Conservation (phyloP, 805 yeast species). For the Ogataea pini region DNA sequence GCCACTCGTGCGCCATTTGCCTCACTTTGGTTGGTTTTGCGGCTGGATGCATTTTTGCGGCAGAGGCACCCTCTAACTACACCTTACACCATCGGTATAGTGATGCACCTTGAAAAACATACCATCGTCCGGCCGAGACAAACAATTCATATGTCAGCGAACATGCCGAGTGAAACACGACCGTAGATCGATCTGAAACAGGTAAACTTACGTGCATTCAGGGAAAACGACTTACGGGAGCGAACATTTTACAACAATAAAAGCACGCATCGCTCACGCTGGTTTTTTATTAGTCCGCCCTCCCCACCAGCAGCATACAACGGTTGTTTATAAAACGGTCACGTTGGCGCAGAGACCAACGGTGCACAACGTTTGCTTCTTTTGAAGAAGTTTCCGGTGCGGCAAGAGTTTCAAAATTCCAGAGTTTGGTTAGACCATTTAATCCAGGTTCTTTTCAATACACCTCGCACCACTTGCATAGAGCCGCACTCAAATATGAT, state of each 20-base stretch:
- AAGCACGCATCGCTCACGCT: not conserved
- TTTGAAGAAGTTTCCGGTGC: not conserved
- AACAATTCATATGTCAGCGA: constrained; percentile 2
- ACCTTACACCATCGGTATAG: constrained; percentile 2
- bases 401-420: not conserved
- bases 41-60: not conserved
- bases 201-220: constrained; percentile 5
- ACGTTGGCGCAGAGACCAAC: not conserved
- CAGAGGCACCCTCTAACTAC: not conserved
- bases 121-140: constrained; percentile 2
- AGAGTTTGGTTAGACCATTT: too few species aligned
- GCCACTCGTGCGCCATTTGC: too few species aligned
- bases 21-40: too few species aligned
- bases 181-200: constrained; percentile 5
- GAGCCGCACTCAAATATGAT: not conserved
- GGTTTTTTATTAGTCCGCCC: not conserved
- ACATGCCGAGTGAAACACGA: constrained; percentile 1
- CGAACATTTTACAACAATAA: constrained; percentile 2
- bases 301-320: not conserved
- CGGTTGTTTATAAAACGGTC: constrained; percentile 1
- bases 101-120: constrained; percentile 1
- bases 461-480: not conserved
- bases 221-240: not conserved
- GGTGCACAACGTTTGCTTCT: not conserved
- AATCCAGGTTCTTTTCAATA: not conserved